These are phyloP conservation scores for Tympanopsis confertula DNA, from an alignment of 2,329 filamentous ascomycete genomes.

Conservation along the genomic window DNA sequence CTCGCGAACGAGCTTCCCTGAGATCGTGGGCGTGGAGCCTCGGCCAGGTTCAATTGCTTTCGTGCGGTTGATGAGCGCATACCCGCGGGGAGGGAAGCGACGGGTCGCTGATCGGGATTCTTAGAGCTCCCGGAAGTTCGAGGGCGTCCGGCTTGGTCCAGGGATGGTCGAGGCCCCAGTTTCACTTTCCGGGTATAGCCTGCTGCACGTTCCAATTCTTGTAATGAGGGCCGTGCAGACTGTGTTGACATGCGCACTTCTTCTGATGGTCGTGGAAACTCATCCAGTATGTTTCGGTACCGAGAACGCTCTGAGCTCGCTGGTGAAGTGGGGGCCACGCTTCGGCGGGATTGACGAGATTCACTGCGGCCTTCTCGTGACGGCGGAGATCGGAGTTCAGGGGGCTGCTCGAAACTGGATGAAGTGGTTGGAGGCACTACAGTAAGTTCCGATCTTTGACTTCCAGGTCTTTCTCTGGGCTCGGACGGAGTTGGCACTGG, in stretches of 20 bases:
- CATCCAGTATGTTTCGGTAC: not conserved
- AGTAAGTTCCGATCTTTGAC: not conserved
- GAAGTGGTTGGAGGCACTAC: not conserved
- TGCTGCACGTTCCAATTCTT: constrained; percentile 7
- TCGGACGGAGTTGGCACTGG: no score
- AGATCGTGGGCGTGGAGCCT: not conserved
- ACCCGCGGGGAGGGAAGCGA: constrained; percentile 71
- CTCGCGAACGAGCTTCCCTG: not conserved
- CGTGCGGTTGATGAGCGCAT: constrained; percentile 29
- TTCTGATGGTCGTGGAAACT: not conserved
- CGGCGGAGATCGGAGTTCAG: not conserved
- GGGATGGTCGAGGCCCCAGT: constrained; percentile 72
- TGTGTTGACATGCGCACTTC: constrained; percentile 35
- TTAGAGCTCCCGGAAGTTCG: constrained; percentile 44
- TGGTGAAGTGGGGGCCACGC: no score
- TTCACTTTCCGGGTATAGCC: constrained; percentile 60
- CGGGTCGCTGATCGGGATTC: constrained; percentile 32
- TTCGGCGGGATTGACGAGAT: no score
- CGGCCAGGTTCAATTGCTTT: not conserved
- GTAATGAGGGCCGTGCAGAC: constrained; percentile 19
- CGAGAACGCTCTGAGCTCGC: not conserved
- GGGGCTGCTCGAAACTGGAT: not conserved
- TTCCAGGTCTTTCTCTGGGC: not conserved
- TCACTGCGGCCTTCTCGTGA: not conserved
- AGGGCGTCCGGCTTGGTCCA: constrained; percentile 47